Base-by-base conservation (phyloP, 2,329 filamentous ascomycete species). In the Botrytis deweyae region DNA sequence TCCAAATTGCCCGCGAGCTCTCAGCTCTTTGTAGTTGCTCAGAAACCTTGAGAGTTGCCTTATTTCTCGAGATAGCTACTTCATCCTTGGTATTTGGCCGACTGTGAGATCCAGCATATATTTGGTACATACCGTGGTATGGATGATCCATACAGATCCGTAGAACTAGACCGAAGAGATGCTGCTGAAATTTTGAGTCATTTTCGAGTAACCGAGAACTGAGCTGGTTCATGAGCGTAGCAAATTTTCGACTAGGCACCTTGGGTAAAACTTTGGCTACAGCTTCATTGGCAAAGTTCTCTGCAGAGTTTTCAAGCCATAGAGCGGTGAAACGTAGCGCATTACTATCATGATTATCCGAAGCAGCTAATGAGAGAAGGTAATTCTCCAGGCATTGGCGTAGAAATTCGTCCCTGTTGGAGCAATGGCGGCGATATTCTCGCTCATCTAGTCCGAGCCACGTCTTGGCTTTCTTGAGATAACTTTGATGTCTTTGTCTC, bases 91-190 rank as follows among this genome's bases (percentile, higher is more conserved):
- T 86, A 78, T 91, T 90, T 69, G 87, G 88, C 74, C 90, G 91
- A 70, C 88, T 90, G 78, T 91, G 92, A 63, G 89, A 90, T 36
- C 92, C 91, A 3, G 95, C 93, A 86, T 95, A 98, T 61, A 99
- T 93, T 78, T 98, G 95, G 81, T 99, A 97, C 90, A 98, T 95
- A 67, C 94, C 94, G 81, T 99, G 97, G 81, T 95, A 97, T 0
- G 96, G 97, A 83, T 99, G 96, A 73, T 99, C 94, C 18, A 88
- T 86, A 80, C 95, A 98, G 72, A 99, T 97, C 14, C 90, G 91
- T 79, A 90, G 89, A 6, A 98, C 90, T 29, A 99, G 84, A 2
- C 86, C 85, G 70, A 90, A 88, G 2, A 99, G 85, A 1, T 95
- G 86, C 59, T 85, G 86, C 79, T 99, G 96, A 80, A 99, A 99